These are phyloP conservation scores for Saksenaea oblongispora DNA, from an alignment of 371 early-diverging fungal genomes.

Conservation along the genomic window DNA sequence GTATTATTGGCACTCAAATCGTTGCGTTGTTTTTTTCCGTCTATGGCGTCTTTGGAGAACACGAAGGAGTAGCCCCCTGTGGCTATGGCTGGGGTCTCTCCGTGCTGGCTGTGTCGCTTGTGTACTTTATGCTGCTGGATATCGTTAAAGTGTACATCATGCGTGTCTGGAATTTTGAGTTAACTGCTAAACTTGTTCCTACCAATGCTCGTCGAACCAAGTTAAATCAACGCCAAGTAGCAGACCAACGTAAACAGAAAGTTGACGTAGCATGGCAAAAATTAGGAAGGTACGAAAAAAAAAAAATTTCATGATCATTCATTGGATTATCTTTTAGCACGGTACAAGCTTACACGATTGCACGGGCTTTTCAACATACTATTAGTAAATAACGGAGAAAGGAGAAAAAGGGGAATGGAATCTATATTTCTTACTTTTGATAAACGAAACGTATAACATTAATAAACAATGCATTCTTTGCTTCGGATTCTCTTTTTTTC, in stretches of 20 bases:
- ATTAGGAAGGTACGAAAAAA: not conserved
- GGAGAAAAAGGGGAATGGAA: no score
- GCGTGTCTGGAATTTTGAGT: constrained; percentile 66
- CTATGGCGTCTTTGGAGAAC: constrained; percentile 66
- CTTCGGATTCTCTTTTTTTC: no score
- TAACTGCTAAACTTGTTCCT: constrained; percentile 72
- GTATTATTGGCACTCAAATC: constrained; percentile 86
- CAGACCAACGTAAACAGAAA: not conserved
- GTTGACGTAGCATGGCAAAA: not conserved
- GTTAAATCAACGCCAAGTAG: constrained; percentile 25
- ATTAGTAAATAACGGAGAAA: not conserved
- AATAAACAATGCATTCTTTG: no score
- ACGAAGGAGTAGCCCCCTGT: constrained; percentile 50
- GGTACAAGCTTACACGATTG: not conserved
- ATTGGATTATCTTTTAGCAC: not conserved
- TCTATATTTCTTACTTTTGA: no score
- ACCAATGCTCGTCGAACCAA: constrained; percentile 61
- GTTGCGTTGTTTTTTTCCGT: constrained; percentile 87
- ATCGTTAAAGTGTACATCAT: constrained; percentile 82
- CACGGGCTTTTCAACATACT: not conserved
- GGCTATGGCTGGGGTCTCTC: constrained; percentile 61
- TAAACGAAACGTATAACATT: no score
- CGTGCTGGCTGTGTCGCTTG: constrained; percentile 67
- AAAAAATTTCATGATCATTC: not conserved
- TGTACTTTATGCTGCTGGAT: constrained; percentile 80